A percentile compares a stretch with the other conserved stretches of the same genome.
These are phyloP conservation scores for Nannochloropsis gaditana DNA, from an alignment of 108 stramenopile species.

Conservation along the genomic window DNA sequence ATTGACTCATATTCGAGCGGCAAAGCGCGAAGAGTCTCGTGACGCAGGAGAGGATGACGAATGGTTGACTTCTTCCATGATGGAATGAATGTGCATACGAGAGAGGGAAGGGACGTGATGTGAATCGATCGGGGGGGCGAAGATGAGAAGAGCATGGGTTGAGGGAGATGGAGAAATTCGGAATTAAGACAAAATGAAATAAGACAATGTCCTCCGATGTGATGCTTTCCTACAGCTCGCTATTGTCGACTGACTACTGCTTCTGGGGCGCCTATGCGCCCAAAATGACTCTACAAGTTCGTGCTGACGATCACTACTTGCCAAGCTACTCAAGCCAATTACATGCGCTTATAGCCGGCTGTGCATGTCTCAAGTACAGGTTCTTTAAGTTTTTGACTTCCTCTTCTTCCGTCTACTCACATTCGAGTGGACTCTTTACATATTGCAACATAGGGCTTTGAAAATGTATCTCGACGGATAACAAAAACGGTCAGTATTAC, in stretches of 20 bases:
- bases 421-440: neutral
- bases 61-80: too few species aligned
- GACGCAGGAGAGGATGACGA: neutral
- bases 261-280: too few species aligned
- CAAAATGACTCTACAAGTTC: neutral
- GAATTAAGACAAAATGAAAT: too few species aligned
- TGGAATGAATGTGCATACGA: neutral
- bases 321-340: neutral
- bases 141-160: neutral
- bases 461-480: neutral
- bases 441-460: neutral
- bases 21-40: neutral
- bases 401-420: neutral
- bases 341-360: neutral
- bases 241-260: too few species aligned
- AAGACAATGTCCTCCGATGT: too few species aligned
- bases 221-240: too few species aligned
- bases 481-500: neutral
- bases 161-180: too few species aligned
- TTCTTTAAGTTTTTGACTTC: neutral
- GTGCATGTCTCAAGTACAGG: neutral
- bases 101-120: neutral
- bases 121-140: neutral
- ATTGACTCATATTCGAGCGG: neutral
- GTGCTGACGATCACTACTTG: neutral